These are phyloP conservation scores for Citrus sinensis DNA, from an alignment of 345 rosid species.

Conservation along the genomic window DNA sequence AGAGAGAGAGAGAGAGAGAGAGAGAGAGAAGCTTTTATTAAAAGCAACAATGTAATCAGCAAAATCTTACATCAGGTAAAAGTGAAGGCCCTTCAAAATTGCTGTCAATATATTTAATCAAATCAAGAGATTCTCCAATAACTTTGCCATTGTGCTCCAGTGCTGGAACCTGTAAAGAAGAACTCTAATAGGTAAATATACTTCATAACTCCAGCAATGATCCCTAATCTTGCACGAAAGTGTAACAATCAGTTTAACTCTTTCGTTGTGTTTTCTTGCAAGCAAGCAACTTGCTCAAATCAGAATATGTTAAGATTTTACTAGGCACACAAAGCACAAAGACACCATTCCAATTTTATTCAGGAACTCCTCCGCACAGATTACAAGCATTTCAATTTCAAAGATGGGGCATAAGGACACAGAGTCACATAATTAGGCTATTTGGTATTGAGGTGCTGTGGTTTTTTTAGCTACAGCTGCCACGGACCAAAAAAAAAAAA, in stretches of 20 bases:
- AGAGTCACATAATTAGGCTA: background rate
- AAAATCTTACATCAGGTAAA: slow-evolving; percentile 48
- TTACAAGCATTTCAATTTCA: too few species aligned
- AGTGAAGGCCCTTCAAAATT: slow-evolving; percentile 87
- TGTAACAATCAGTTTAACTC: background rate
- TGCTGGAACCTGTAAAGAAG: slow-evolving; percentile 64
- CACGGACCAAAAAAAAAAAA: too few species aligned
- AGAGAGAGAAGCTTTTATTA: background rate
- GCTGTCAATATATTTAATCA: slow-evolving; percentile 70
- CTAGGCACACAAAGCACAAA: too few species aligned
- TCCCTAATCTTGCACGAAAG: background rate
- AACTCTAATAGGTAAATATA: background rate
- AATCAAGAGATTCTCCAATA: slow-evolving; percentile 82
- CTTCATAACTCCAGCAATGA: background rate
- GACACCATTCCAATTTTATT: too few species aligned
- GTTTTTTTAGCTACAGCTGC: too few species aligned
- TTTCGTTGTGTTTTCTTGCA: background rate
- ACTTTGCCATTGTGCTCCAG: slow-evolving; percentile 88
- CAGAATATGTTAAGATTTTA: too few species aligned
- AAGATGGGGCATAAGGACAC: background rate
- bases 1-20: too few species aligned
- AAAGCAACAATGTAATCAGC: background rate
- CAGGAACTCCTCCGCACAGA: too few species aligned
- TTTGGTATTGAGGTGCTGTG: too few species aligned
- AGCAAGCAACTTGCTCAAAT: too few species aligned